These are phyloP conservation scores for Xylaria bambusicola DNA, from an alignment of 495 filamentous ascomycete species.

Conservation along the genomic window DNA sequence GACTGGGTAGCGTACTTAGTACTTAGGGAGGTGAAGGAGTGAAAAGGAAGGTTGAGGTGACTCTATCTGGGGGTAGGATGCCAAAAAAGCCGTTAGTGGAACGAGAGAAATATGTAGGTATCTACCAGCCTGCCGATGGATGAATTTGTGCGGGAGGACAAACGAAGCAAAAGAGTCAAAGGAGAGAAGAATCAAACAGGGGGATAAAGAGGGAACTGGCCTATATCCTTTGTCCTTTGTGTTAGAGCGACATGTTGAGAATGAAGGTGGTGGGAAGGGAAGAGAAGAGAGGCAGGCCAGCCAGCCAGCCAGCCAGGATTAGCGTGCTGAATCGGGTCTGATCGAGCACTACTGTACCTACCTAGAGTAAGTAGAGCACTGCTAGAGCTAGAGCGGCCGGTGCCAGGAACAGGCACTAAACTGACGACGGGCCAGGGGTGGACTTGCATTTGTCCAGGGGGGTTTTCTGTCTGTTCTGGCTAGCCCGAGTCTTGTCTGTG, in stretches of 20 bases:
- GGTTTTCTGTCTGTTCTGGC: too few species aligned
- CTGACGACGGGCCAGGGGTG: too few species aligned
- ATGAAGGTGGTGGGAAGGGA: background rate
- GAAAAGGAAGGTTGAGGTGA: too few species aligned
- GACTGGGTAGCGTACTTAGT: too few species aligned
- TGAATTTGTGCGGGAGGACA: background rate
- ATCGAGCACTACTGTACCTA: too few species aligned
- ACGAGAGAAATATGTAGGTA: conserved; percentile 1
- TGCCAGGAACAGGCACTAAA: background rate
- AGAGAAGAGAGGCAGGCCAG: background rate
- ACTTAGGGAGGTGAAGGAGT: too few species aligned
- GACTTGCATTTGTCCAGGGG: background rate
- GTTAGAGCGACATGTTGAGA: background rate
- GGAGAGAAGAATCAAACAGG: background rate
- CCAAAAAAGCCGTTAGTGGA: background rate
- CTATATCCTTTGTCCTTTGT: background rate
- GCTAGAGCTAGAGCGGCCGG: background rate
- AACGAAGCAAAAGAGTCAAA: background rate
- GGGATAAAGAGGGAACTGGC: background rate
- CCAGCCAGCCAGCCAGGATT: background rate
- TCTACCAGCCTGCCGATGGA: conserved; percentile 10
- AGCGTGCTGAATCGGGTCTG: too few species aligned
- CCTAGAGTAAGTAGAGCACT: background rate
- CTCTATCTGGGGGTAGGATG: too few species aligned
- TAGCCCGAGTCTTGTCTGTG: too few species aligned